Conservation (phyloP, 495 filamentous ascomycete genomes). For the Hypomontagnella submonticulosa region DNA sequence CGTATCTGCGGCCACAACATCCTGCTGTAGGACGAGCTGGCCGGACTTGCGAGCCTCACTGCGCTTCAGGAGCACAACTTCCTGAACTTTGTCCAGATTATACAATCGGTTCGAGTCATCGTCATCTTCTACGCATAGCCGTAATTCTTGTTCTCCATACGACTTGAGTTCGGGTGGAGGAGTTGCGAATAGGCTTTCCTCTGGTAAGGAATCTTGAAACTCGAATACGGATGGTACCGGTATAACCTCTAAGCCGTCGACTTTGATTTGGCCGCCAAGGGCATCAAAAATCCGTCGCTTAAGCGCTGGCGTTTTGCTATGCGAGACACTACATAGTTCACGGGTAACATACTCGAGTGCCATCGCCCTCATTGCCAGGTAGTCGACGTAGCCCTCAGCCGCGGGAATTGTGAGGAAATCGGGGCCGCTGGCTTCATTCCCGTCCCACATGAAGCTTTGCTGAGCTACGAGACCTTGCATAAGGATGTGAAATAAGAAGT, state of each 20-base stretch:
- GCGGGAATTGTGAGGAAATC: slow-evolving; percentile 74
- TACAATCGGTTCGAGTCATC: slow-evolving; percentile 62
- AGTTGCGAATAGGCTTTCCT: slow-evolving; percentile 66
- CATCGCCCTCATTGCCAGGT: slow-evolving; percentile 76
- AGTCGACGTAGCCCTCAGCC: slow-evolving; percentile 73
- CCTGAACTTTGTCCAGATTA: slow-evolving; percentile 69
- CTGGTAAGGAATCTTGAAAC: slow-evolving; percentile 88
- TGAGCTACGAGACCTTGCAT: slow-evolving; percentile 71
- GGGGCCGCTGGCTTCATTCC: slow-evolving; percentile 55
- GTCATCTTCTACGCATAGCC: slow-evolving; percentile 65
- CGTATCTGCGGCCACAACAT: slow-evolving; percentile 65
- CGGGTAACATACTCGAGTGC: slow-evolving; percentile 83
- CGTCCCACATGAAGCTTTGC: slow-evolving; percentile 75
- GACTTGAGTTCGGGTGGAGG: slow-evolving; percentile 61
- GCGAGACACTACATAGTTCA: slow-evolving; percentile 81
- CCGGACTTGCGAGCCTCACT: slow-evolving; percentile 64
- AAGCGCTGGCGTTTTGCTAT: slow-evolving; percentile 75
- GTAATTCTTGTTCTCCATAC: slow-evolving; percentile 71
- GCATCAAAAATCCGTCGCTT: slow-evolving; percentile 82
- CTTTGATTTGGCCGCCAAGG: slow-evolving; percentile 76
- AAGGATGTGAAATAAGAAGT: slow-evolving; percentile 78
- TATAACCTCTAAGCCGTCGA: slow-evolving; percentile 69
- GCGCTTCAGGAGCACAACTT: slow-evolving; percentile 68
- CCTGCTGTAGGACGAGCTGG: slow-evolving; percentile 63
- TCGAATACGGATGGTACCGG: slow-evolving; percentile 83